phyloP scores from a whole-genome alignment of 306 rosid species.

The Lupinus albus region DNA sequence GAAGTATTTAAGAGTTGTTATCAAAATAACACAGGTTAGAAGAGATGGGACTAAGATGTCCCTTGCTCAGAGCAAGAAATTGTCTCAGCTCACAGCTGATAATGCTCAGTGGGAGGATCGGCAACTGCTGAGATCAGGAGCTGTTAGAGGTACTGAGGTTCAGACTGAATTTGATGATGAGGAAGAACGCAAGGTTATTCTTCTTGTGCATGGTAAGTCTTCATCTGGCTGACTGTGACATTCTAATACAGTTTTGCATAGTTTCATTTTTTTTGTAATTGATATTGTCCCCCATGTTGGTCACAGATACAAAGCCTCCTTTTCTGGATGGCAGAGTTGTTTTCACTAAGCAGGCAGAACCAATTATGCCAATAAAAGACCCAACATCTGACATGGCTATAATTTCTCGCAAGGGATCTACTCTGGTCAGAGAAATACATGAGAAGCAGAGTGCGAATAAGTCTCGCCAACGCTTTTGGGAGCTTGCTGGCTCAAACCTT shows the following conservation, averaged over 20 bases:
- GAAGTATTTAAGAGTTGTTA: slow-evolving; percentile 24
- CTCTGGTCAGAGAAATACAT: slow-evolving; percentile 82
- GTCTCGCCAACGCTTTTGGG: slow-evolving; percentile 99
- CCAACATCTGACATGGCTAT: slow-evolving; percentile 99
- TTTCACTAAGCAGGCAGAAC: slow-evolving; percentile 96
- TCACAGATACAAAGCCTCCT: slow-evolving; percentile 95
- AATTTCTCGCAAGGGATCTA: slow-evolving; percentile 94
- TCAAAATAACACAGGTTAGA: slow-evolving; percentile 57
- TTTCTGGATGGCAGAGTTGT: slow-evolving; percentile 98
- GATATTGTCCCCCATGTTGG: slow-evolving; percentile 35
- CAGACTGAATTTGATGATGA: slow-evolving; percentile 98
- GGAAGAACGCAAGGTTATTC: slow-evolving; percentile 94
- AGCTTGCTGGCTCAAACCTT: slow-evolving; percentile 98
- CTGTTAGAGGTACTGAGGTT: slow-evolving; percentile 97
- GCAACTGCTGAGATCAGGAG: slow-evolving; percentile 93
- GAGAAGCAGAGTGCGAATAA: slow-evolving; percentile 90
- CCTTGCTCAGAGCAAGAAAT: slow-evolving; percentile 87
- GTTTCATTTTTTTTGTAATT: slow-evolving; percentile 21
- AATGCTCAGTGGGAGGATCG: slow-evolving; percentile 99
- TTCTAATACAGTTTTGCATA: slow-evolving; percentile 22
- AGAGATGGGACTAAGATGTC: slow-evolving; percentile 97
- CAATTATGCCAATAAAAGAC: slow-evolving; percentile 95
- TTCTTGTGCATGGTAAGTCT: slow-evolving; percentile 90
- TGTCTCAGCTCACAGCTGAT: slow-evolving; percentile 95
- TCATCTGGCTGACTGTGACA: slow-evolving; percentile 21